Evolutionary conservation across 768 basidiomycete genomes (phyloP), one percentile per base, ranked within the genome.

Genomic region (Dioszegia aurantiaca): DNA sequence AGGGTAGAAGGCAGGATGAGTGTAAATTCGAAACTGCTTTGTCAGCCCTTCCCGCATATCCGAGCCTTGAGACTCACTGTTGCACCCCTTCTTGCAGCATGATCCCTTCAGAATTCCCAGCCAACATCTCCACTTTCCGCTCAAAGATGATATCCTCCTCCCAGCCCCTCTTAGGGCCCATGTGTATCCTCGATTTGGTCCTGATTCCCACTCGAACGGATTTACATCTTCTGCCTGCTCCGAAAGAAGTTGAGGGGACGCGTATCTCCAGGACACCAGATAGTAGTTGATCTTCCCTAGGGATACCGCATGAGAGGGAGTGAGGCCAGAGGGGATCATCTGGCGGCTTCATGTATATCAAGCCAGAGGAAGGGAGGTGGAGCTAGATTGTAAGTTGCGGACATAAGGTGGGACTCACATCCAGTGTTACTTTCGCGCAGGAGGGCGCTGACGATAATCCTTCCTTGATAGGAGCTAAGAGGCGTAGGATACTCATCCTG

Each of bases 1-100:
- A 70, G 39, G 5, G 55, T 65, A 6, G 55, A 30, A 5, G 69
- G 69, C 1, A 70, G 39, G 48, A 67, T 65, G 21, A 70, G 24
- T 39, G 56, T 60, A 44, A 70, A 70, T n/a, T 55, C 62, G 43
- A 65, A 70, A 30, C 63, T 63, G 48, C 37, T 9, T 16, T 21
- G 30, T 49, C 2, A 53, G 33, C 33, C 8, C 33, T 24, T 56
- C 12, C 47, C n/a, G 26, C 21, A 17, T 5, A 21, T 8, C 8
- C 6, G 9, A 24, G 33, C 8, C 33, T n/a, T n/a, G 33, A 12
- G 27, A 56, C 59, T 49, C 46, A 67, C 65, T 49, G 53, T 46
- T 69, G 66, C 19, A 61, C 40, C 4, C 71, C 71, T 45, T 70
- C 67, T 43, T 70, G 65, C 37, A 73, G 57, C 58, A 53, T 46